Evolutionary conservation across 441 rosid species (phyloP).

Genomic region (Brassica hybrid): DNA sequence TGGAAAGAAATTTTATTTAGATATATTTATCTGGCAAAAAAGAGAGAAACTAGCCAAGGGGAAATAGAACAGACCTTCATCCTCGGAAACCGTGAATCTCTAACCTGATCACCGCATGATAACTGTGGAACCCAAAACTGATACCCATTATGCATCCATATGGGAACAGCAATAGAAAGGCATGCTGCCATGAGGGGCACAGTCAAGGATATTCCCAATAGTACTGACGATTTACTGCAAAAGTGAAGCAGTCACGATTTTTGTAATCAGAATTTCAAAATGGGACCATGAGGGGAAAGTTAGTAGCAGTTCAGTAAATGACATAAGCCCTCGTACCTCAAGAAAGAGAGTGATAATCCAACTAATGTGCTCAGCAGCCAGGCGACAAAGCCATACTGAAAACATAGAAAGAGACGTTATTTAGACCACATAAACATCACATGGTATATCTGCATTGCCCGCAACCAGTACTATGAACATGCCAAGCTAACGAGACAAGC

Average conservation of each 20-base stretch:
- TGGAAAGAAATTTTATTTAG: slow-evolving; percentile 36
- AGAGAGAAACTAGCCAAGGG: slow-evolving; percentile 29
- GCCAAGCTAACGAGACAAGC: slow-evolving; percentile 18
- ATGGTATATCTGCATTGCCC: slow-evolving; percentile 27
- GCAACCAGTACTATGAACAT: slow-evolving; percentile 35
- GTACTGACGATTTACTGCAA: slow-evolving; percentile 98
- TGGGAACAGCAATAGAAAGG: slow-evolving; percentile 89
- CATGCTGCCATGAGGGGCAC: slow-evolving; percentile 98
- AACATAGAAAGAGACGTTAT: slow-evolving; percentile 33
- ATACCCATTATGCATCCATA: slow-evolving; percentile 95
- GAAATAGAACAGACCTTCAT: slow-evolving; percentile 65
- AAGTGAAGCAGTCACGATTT: slow-evolving; percentile 29
- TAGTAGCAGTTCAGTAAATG: slow-evolving; percentile 18
- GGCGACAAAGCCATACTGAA: slow-evolving; percentile 94
- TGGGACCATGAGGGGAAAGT: slow-evolving; percentile 19
- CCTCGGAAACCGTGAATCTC: slow-evolving; percentile 66
- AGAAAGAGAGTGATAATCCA: slow-evolving; percentile 96
- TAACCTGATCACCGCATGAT: slow-evolving; percentile 59
- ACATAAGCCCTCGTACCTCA: slow-evolving; percentile 68
- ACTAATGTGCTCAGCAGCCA: slow-evolving; percentile 99
- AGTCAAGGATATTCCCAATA: slow-evolving; percentile 94
- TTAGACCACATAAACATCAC: slow-evolving; percentile 12
- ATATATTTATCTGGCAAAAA: slow-evolving; percentile 18
- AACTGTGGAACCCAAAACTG: slow-evolving; percentile 79
- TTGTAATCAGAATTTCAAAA: slow-evolving; percentile 21